Base-by-base conservation (phyloP, 441 rosid genomes). In the Hura crepitans region DNA sequence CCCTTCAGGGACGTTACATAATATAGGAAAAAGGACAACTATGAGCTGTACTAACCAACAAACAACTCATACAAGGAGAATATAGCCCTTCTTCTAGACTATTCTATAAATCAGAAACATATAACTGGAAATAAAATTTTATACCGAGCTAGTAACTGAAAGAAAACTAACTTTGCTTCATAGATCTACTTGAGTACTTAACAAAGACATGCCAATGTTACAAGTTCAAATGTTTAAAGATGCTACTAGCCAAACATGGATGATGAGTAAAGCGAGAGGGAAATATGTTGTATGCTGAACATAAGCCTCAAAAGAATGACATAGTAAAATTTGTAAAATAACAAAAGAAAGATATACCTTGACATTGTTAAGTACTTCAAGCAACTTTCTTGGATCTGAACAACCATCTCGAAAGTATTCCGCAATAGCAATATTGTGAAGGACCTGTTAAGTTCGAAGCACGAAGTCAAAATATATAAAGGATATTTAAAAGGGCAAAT, bases 361-460 rank as follows among this genome's bases (percentile, higher is more conserved):
- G 73, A 90, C 84, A 76, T 45, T 70, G 74, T 81, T 86, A 63
- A 93, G 97, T 18, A 75, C 85, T 75, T 86, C 86, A 62, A 96
- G 80, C 77, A 96, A 77, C 82, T 83, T 90, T 86, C 78, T 87
- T 42, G 93, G 87, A 77, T 86, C 86, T 62, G 92, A 84, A 80
- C 93, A 90, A 74, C 85, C 88, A 72, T 89, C 86, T 55, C 81
- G 80, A 75, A 89, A 84, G 80, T 80, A 90, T 71, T 91, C 96
- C 11, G 83, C 86, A 68, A 96, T 85, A 56, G 98, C 93, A 79
- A 90, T 93, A 72, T 96, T 96, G 81, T 93, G 99, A 76, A 86
- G 87, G 79, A 96, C 83, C 99, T 96, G 82, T 70, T 25, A 62
- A 31, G 69, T 35, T 62, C 27, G n/a, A 37, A 54, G 72, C 73